Conservation (phyloP, 1,284 basidiomycete species). For the Gymnopus androsaceus region DNA sequence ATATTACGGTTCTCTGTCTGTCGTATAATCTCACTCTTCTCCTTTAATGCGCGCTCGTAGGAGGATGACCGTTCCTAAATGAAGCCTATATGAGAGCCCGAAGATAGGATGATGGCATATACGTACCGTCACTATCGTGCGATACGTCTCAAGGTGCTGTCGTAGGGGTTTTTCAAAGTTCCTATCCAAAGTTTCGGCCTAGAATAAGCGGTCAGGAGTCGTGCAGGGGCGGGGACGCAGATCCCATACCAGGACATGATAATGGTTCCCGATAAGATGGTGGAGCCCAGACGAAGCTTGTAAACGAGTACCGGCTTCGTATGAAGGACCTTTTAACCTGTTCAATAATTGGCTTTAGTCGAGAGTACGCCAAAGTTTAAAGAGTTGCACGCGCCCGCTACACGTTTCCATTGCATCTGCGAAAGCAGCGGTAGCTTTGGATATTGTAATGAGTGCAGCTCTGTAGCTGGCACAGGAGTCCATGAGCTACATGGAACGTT, state of each 20-base stretch:
- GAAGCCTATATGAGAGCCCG: background rate
- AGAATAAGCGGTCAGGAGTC: constrained; percentile 8
- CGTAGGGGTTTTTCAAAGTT: constrained; percentile 89
- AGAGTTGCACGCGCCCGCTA: constrained; percentile 58
- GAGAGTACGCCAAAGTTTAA: constrained; percentile 8
- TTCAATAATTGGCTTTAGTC: background rate
- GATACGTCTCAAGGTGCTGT: constrained; percentile 83
- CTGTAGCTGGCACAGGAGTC: constrained; percentile 82
- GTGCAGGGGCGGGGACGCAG: constrained; percentile 2
- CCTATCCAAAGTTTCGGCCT: constrained; percentile 86
- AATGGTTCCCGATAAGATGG: constrained; percentile 91
- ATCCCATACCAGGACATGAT: constrained; percentile 77
- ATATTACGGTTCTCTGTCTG: constrained; percentile 89
- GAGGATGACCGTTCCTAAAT: constrained; percentile 74
- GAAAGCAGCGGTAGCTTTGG: constrained; percentile 82
- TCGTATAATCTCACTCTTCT: constrained; percentile 84
- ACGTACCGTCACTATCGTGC: constrained; percentile 68
- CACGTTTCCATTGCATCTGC: constrained; percentile 86
- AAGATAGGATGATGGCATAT: constrained; percentile 14
- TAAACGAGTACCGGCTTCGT: constrained; percentile 75
- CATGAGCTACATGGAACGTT: constrained; percentile 59
- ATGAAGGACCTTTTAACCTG: constrained; percentile 77
- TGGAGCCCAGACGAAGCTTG: constrained; percentile 89
- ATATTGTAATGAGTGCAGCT: constrained; percentile 80
- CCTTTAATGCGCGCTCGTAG: constrained; percentile 78